A percentile compares a stretch with the other conserved stretches of the same genome.
Evolutionary conservation across 2,329 filamentous ascomycete species (phyloP).

Genomic region (Botryosphaeria dothidea): DNA sequence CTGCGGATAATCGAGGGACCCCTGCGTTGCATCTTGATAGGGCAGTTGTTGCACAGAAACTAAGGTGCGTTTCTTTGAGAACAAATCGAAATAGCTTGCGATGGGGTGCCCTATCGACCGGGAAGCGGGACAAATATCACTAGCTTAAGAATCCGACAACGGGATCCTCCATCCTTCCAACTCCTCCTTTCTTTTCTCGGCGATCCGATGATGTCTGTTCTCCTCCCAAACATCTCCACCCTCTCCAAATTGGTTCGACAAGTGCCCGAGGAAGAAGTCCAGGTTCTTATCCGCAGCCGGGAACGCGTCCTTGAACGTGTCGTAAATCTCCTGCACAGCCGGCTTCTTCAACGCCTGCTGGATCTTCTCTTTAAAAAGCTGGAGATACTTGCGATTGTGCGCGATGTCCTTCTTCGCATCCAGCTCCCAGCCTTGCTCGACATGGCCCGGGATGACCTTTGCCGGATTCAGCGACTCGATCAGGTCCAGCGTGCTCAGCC

Average conservation of each 20-base stretch:
- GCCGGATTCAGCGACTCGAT: slow-evolving; percentile 30
- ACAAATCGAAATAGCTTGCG: too few relatives aligned
- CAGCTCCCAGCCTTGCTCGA: slow-evolving; percentile 32
- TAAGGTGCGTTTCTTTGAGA: too few relatives aligned
- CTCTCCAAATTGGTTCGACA: slow-evolving; percentile 35
- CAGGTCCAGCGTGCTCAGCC: slow-evolving; percentile 24
- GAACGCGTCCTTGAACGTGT: slow-evolving; percentile 33
- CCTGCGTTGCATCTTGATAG: too few relatives aligned
- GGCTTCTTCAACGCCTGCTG: slow-evolving; percentile 29
- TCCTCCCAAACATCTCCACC: slow-evolving; percentile 35
- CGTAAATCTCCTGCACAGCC: slow-evolving; percentile 30
- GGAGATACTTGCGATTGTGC: slow-evolving; percentile 32
- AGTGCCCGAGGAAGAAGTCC: slow-evolving; percentile 37
- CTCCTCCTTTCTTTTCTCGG: slow-evolving; percentile 17
- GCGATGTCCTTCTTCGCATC: slow-evolving; percentile 30
- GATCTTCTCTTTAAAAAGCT: slow-evolving; percentile 32
- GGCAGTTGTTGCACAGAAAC: too few relatives aligned
- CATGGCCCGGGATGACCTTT: slow-evolving; percentile 32
- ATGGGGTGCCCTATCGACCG: too few relatives aligned
- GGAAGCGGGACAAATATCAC: too few relatives aligned
- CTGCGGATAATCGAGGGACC: too few relatives aligned
- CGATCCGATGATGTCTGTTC: slow-evolving; percentile 30
- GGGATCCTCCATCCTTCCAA: slow-evolving; percentile 21
- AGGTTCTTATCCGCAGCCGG: slow-evolving; percentile 32
- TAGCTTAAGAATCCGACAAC: slow-evolving; percentile 29